phyloP scores from a whole-genome alignment of 257 asterid species.

The Anisodus tanguticus region DNA sequence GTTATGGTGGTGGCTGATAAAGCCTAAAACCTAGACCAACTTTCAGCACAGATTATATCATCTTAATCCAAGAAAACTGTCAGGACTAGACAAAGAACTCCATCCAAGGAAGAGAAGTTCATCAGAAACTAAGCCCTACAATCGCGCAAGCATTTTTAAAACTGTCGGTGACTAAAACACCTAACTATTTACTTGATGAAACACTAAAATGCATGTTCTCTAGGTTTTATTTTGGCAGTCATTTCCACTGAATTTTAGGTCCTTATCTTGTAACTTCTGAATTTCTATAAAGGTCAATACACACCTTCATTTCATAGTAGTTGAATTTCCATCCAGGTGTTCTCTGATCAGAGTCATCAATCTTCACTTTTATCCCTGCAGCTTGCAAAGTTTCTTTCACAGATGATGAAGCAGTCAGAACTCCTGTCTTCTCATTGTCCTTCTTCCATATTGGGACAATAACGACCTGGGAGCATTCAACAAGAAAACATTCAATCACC shows the following conservation, averaged over 20 bases:
- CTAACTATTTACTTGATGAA: constrained; percentile 15
- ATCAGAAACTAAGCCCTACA: background rate
- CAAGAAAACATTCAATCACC: constrained; percentile 7
- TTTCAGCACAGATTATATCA: background rate
- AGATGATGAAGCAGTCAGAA: constrained; percentile 70
- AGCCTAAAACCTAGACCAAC: background rate
- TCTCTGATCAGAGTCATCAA: constrained; percentile 94
- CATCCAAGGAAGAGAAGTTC: constrained; percentile 18
- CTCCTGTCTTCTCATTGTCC: constrained; percentile 68
- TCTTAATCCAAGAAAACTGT: background rate
- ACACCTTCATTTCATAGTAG: constrained; percentile 98
- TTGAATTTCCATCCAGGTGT: constrained; percentile 99
- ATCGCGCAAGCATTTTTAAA: background rate
- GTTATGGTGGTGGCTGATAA: background rate
- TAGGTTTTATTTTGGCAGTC: background rate
- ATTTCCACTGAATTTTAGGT: constrained; percentile 19
- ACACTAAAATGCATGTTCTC: background rate
- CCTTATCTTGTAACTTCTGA: background rate
- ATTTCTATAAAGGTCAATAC: constrained; percentile 29
- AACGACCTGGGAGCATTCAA: constrained; percentile 64
- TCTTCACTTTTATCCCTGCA: constrained; percentile 78
- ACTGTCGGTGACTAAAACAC: background rate
- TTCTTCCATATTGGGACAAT: constrained; percentile 96
- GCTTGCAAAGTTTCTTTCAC: constrained; percentile 71
- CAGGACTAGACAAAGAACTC: background rate